These are phyloP conservation scores for Diaporthe caulivora DNA, from an alignment of 2,329 filamentous ascomycete genomes.

Conservation along the genomic window DNA sequence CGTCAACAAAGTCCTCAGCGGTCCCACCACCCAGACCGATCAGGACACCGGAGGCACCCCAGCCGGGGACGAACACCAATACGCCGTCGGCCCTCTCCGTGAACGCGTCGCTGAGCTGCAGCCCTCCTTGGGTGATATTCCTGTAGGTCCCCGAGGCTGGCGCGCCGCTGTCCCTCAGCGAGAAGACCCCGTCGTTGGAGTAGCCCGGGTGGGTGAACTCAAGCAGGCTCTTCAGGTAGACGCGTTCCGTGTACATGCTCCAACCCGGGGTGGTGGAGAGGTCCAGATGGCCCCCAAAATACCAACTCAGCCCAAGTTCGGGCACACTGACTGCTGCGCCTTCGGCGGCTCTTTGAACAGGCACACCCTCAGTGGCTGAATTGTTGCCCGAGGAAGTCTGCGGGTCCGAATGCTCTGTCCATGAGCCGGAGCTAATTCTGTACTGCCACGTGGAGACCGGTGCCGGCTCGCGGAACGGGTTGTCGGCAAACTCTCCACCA, in stretches of 20 bases:
- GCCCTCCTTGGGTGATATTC: conserved; percentile 79
- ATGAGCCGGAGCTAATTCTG: conserved; percentile 67
- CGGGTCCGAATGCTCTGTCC: conserved; percentile 73
- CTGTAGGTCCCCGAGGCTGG: conserved; percentile 74
- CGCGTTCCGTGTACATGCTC: conserved; percentile 71
- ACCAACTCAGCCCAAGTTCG: conserved; percentile 78
- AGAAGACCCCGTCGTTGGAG: conserved; percentile 71
- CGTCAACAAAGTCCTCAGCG: conserved; percentile 71
- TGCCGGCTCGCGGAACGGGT: conserved; percentile 66
- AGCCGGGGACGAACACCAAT: conserved; percentile 80
- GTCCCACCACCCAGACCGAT: conserved; percentile 80
- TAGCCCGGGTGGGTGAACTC: conserved; percentile 82
- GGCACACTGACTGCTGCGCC: conserved; percentile 79
- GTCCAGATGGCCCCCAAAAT: conserved; percentile 84
- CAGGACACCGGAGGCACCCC: conserved; percentile 77
- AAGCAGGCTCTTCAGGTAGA: conserved; percentile 80
- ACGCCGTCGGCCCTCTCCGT: conserved; percentile 80
- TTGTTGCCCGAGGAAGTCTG: conserved; percentile 73
- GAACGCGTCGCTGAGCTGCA: conserved; percentile 75
- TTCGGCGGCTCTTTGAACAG: conserved; percentile 78
- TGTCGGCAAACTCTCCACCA: conserved; percentile 79
- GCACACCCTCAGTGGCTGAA: conserved; percentile 65
- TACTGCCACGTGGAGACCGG: conserved; percentile 79
- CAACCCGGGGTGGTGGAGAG: conserved; percentile 69
- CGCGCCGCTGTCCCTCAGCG: conserved; percentile 68